Percentiles rank a stretch among this genome's conserved stretches.
These are phyloP conservation scores for Colletotrichum endophyticum DNA, from an alignment of 2,329 filamentous ascomycete genomes.

Conservation along the genomic window DNA sequence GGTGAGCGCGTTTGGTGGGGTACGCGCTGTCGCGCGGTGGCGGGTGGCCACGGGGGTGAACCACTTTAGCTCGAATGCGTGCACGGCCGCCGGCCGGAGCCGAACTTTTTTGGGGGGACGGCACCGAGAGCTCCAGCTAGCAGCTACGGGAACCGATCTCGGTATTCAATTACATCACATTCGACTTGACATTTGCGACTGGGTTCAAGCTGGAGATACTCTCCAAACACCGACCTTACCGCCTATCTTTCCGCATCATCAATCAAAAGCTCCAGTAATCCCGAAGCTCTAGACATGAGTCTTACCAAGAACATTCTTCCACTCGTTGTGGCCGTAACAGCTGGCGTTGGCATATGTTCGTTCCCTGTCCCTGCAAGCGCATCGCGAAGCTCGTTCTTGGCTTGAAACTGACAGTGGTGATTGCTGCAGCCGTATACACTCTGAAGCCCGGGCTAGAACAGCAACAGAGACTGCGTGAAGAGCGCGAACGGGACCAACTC, in stretches of 20 bases:
- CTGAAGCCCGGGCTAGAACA: conserved; percentile 7
- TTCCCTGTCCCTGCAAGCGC: not conserved
- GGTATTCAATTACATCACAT: not conserved
- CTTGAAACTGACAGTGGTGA: not conserved
- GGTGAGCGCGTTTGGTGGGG: conserved; percentile 17
- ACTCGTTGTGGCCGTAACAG: not conserved
- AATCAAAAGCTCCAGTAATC: not conserved
- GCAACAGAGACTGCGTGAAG: conserved; percentile 1
- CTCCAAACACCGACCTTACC: not conserved
- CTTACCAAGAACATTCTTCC: conserved; percentile 3
- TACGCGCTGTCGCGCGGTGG: not conserved
- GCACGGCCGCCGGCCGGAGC: conserved; percentile 5
- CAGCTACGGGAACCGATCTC: not conserved
- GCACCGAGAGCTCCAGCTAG: not conserved
- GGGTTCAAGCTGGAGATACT: not conserved
- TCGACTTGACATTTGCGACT: not conserved
- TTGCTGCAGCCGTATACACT: conserved; percentile 4
- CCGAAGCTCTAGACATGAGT: not conserved
- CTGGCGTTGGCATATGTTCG: conserved; percentile 13
- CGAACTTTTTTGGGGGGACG: not conserved
- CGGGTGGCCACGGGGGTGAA: not conserved
- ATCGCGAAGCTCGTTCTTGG: not conserved
- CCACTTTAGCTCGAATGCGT: conserved; percentile 6
- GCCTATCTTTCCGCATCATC: not conserved
- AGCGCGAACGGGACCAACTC: not conserved